Evolutionary conservation across 495 filamentous ascomycete genomes (phyloP).

Genomic region (Annulohypoxylon maeteangense): DNA sequence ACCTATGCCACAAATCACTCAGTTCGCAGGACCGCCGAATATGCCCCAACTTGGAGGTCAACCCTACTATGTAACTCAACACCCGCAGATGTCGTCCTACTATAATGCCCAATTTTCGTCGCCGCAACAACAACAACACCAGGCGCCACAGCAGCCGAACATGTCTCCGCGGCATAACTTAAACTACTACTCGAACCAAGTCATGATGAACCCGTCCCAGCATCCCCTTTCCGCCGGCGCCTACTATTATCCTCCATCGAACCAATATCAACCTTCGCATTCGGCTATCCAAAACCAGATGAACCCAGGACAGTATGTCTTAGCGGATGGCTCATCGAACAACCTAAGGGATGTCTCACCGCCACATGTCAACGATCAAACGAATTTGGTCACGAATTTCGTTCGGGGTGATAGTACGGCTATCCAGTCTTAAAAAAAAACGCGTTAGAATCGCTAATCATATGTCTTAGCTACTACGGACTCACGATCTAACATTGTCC

Average conservation of each 20-base stretch:
- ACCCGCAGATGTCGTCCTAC: conserved; percentile 51
- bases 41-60: conserved; percentile 50
- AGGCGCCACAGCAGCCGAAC: conserved; percentile 41
- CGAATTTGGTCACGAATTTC: conserved; percentile 9
- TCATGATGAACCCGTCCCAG: conserved; percentile 52
- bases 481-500: conserved; percentile 64
- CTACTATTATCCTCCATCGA: conserved; percentile 55
- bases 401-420: conserved; percentile 36
- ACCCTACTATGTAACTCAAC: conserved; percentile 57
- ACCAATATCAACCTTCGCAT: conserved; percentile 46
- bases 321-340: conserved; percentile 37
- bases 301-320: conserved; percentile 47
- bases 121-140: conserved; percentile 47
- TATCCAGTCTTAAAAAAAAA: conserved; percentile 1
- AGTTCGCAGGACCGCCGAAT: conserved; percentile 52
- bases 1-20: conserved; percentile 59
- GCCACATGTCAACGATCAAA: conserved; percentile 30
- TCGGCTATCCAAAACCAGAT: conserved; percentile 45
- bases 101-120: conserved; percentile 51
- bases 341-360: conserved; percentile 25
- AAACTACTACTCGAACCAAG: conserved; percentile 51
- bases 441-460: conserved; percentile 30
- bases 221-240: conserved; percentile 43
- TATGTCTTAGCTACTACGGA: conserved; percentile 45
- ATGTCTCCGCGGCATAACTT: conserved; percentile 48